Conservation (phyloP, 2,329 filamentous ascomycete genomes). For the Pseudogymnoascus verrucosus region DNA sequence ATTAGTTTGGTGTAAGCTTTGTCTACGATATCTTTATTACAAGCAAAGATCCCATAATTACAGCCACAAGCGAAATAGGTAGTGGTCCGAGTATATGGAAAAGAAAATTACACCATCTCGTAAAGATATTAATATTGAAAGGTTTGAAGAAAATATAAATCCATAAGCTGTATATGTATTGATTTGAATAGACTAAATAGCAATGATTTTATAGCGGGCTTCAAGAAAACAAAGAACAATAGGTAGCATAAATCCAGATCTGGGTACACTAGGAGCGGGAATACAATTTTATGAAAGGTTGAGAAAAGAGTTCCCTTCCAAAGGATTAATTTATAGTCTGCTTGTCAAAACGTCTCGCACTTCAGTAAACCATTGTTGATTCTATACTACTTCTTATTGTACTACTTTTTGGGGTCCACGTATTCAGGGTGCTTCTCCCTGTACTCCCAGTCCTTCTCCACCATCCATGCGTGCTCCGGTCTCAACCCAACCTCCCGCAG, state of each 20-base stretch:
- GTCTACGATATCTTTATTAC: not conserved
- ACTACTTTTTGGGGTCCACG: not conserved
- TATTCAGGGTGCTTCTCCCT: conserved; percentile 4
- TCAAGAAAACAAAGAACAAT: not conserved
- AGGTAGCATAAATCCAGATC: not conserved
- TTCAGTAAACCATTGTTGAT: not conserved
- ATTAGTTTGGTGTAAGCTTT: not conserved
- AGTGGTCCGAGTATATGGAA: not conserved
- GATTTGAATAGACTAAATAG: not conserved
- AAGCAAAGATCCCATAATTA: no score
- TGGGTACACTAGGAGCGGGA: not conserved
- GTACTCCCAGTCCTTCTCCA: conserved; percentile 34
- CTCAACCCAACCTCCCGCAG: conserved; percentile 30
- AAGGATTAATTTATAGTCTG: not conserved
- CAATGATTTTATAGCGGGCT: not conserved
- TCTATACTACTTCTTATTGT: not conserved
- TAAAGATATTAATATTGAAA: not conserved
- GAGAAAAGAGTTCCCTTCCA: not conserved
- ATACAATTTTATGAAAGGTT: not conserved
- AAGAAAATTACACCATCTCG: not conserved
- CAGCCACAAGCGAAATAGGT: not conserved
- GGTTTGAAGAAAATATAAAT: not conserved
- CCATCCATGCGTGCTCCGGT: conserved; percentile 39
- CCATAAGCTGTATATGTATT: not conserved
- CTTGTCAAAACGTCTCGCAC: not conserved